Percentiles rank a stretch among this genome's conserved stretches.
phyloP scores from a whole-genome alignment of 2,329 filamentous ascomycete species.

The Stromatinia cepivora region DNA sequence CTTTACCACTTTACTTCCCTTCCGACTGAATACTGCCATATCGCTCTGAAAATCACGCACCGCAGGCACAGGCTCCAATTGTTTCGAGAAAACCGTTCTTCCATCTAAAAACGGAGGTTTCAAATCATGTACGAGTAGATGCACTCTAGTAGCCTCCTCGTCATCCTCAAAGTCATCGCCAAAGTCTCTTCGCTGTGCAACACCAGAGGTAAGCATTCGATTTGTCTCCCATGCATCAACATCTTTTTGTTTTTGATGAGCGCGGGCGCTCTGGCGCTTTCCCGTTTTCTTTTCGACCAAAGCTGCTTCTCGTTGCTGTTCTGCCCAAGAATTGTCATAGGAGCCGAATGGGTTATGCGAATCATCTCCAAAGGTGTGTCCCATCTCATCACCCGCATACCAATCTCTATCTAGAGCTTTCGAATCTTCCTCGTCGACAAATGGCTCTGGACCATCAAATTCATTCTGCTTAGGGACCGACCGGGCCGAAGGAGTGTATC shows the following conservation, averaged over 20 bases:
- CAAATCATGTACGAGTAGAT: conserved; percentile 89
- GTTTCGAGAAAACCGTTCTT: conserved; percentile 94
- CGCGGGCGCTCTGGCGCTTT: conserved; percentile 68
- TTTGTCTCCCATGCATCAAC: conserved; percentile 99
- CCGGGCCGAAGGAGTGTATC: conserved; percentile 41
- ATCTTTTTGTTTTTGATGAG: conserved; percentile 85
- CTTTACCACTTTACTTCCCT: conserved; percentile 89
- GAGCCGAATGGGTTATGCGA: conserved; percentile 88
- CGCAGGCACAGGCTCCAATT: conserved; percentile 90
- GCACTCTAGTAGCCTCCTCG: conserved; percentile 83
- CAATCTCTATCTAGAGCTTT: conserved; percentile 84
- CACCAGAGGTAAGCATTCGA: conserved; percentile 93
- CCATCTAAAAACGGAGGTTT: conserved; percentile 94
- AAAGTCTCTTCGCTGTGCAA: conserved; percentile 84
- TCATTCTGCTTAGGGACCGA: conserved; percentile 53
- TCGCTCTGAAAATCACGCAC: conserved; percentile 94
- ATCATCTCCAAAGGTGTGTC: conserved; percentile 84
- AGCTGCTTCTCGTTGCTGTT: conserved; percentile 69
- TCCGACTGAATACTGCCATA: conserved; percentile 96
- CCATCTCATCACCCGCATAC: conserved; percentile 86
- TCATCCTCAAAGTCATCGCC: conserved; percentile 84
- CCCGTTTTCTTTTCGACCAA: conserved; percentile 79
- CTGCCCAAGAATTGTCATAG: conserved; percentile 70
- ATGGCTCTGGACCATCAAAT: conserved; percentile 63
- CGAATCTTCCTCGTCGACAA: conserved; percentile 65